phyloP scores from a whole-genome alignment of 768 basidiomycete species.

The Roridomyces roridus region DNA sequence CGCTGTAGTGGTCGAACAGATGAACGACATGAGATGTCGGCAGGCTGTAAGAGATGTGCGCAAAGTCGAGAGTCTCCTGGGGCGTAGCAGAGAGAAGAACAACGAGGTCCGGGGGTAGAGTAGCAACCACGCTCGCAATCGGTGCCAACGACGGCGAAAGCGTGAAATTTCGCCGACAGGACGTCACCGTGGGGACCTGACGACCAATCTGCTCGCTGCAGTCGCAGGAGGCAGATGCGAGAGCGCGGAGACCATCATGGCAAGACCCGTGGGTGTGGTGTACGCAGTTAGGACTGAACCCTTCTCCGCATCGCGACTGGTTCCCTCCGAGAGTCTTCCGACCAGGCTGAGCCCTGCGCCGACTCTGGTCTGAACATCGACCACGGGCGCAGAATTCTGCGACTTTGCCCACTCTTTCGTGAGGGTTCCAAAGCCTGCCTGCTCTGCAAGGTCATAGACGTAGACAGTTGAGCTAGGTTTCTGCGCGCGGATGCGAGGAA shows the following conservation, averaged over 20 bases:
- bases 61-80: slow-evolving; percentile 81
- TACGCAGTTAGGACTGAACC: slow-evolving; percentile 76
- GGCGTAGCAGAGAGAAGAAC: slow-evolving; percentile 86
- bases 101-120: slow-evolving; percentile 69
- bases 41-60: slow-evolving; percentile 76
- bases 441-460: slow-evolving; percentile 83
- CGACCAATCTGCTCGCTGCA: slow-evolving; percentile 69
- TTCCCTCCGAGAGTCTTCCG: slow-evolving; percentile 80
- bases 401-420: slow-evolving; percentile 69
- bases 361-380: slow-evolving; percentile 79
- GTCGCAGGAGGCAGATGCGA: slow-evolving; percentile 70
- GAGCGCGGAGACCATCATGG: slow-evolving; percentile 83
- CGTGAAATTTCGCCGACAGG: slow-evolving; percentile 67
- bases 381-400: slow-evolving; percentile 55
- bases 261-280: slow-evolving; percentile 84
- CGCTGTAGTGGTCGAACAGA: slow-evolving; percentile 87
- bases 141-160: slow-evolving; percentile 81
- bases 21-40: slow-evolving; percentile 78
- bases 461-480: slow-evolving; percentile 72
- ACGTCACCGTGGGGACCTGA: slow-evolving; percentile 84
- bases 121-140: slow-evolving; percentile 61
- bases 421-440: slow-evolving; percentile 79
- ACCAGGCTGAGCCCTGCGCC: slow-evolving; percentile 85
- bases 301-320: slow-evolving; percentile 68
- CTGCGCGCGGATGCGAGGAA: slow-evolving; percentile 63